Base-by-base conservation (phyloP, 1,139 yeast species). In the Scheffersomyces illinoinensis region DNA sequence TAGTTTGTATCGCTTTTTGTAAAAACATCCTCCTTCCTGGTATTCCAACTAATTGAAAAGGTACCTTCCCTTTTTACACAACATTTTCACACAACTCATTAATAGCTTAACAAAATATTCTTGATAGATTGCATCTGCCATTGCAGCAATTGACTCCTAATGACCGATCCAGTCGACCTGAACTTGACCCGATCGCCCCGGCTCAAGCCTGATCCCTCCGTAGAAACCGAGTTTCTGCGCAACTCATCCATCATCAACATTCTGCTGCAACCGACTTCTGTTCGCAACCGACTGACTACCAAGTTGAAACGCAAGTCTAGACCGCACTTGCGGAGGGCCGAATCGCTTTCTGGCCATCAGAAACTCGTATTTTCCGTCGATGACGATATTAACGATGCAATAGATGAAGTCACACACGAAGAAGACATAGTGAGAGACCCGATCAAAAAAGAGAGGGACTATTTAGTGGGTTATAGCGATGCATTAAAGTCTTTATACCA, bases 391-490 rank as follows among this genome's bases (percentile, higher is more conserved):
- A 69, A 70, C 65, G 89, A 75, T 54, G 66, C 72, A 54, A 68
- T 70, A 5, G 72, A 71, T 48, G 75, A 86, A 52, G 85, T 82
- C 12, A 76, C 85, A 14, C 88, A 85, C 61, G 83, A 82, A 18
- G 90, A 62, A 10, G 66, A 60, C 2, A 65, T 59, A 24, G 84
- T 65, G 66, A 56, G 60, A 23, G 62, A 59, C 53, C 54, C 54
- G 56, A 24, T 39, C 50, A 65, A 65, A 52, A 60, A 82, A 55
- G 88, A 85, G 62, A 71, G 89, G 24, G 89, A 88, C 61, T 89
- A 89, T 66, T 68, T 86, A 49, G 96, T 89, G 68, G 95, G 95
- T 0, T 87, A 86, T 64, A 83, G 82, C 52, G 95, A 88, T 68
- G 96, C 93, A 0, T 69, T 90, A 57, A 79, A 85, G 64, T 82